Base-by-base conservation (phyloP, 169 alveolate species). In the Plasmodium relictum region DNA sequence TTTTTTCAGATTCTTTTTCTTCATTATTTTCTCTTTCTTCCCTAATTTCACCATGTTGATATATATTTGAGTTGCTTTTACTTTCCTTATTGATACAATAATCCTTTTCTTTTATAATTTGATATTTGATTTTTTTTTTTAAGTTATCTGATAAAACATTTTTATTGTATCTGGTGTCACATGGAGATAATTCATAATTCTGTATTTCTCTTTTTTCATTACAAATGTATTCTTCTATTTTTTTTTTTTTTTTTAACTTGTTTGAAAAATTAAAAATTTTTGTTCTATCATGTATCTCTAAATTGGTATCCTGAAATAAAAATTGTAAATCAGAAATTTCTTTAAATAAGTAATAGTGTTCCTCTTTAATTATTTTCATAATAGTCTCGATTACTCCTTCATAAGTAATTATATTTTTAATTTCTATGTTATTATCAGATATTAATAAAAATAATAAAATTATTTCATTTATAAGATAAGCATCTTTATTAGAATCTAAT, bases 381-480 rank as follows among this genome's bases (percentile, higher is more conserved):
- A 78, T 45, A 12, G 78, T 63, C 63, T 78, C 89, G 5, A 78
- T 78, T 9, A 78, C 37, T 24, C 89, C 14, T 31, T 66, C 89
- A 63, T 78, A 78, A 20, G 89, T 78, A 3, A 78, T 78, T 44
- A 78, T 78, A 16, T 78, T 78, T 18, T 70, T 78, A 65, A 78
- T 69, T 56, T 78, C 89, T 18, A 18, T 58, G n/a, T 14, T 63
- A 69, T 63, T 63, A 12, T 78, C 59, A 4, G 74, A 37, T n/a
- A 78, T 42, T 14, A 78, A 20, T 56, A 78, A 58, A 20, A 78
- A 70, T 6, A 78, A 70, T n/a, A 78, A 39, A 39, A 78, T 44
- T 0, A 78, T 70, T 63, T 78, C 89, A 65, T 78, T 78, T 48
- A 78, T 78, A 9, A 78, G 89, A 20, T 78, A 78, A 16, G 89